These are phyloP conservation scores for Magnaporthiopsis poae DNA, from an alignment of 2,329 filamentous ascomycete species.

Conservation along the genomic window DNA sequence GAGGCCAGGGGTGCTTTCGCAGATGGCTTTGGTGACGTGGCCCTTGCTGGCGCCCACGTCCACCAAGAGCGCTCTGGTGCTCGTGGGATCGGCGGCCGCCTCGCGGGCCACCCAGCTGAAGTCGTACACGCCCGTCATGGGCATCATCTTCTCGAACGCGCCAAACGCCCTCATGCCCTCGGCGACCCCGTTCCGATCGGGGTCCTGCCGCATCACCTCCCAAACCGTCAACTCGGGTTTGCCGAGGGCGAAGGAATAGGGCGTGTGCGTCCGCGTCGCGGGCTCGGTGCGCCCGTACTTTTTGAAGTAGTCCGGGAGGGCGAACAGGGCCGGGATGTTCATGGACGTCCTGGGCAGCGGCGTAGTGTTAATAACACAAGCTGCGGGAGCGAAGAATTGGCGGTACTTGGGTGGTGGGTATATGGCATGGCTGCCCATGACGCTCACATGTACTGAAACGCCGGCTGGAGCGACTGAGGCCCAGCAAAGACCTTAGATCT, in stretches of 20 bases:
- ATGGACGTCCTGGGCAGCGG: not conserved
- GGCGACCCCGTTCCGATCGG: constrained; percentile 15
- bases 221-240: constrained; percentile 22
- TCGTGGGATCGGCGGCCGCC: constrained; percentile 1
- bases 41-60: constrained; percentile 26
- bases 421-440: not conserved
- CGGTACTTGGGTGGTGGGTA: too few relatives aligned
- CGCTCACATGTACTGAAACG: not conserved
- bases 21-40: constrained; percentile 20
- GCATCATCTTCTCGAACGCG: constrained; percentile 15
- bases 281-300: constrained; percentile 23
- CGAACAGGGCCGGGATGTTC: constrained; percentile 10
- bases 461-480: not conserved
- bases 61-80: constrained; percentile 19
- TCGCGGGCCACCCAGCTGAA: constrained; percentile 20
- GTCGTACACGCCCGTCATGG: constrained; percentile 21
- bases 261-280: constrained; percentile 16
- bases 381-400: not conserved
- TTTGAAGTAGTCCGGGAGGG: constrained; percentile 24
- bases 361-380: not conserved
- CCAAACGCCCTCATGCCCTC: constrained; percentile 22
- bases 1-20: constrained; percentile 18
- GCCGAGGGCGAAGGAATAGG: constrained; percentile 20
- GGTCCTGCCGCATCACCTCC: constrained; percentile 20
- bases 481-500: not conserved